Percentiles rank a stretch among this genome's conserved stretches.
Evolutionary conservation across 2,329 filamentous ascomycete species (phyloP).

Genomic region (Penicillium sp.): DNA sequence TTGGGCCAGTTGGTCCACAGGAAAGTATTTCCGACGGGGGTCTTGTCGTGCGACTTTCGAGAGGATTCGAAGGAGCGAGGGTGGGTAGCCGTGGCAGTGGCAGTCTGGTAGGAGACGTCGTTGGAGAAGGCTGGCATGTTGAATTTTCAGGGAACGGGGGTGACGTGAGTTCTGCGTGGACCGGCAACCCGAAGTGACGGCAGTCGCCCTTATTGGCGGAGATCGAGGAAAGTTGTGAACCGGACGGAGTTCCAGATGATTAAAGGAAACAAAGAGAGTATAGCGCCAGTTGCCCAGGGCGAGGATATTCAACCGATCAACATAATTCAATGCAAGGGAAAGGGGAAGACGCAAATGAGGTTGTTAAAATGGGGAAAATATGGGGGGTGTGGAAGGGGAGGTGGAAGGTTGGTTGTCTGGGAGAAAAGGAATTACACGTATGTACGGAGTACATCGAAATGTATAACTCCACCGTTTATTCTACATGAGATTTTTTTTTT

Average conservation of each 20-base stretch:
- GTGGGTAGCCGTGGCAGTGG: slow-evolving; percentile 35
- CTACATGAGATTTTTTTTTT: not conserved
- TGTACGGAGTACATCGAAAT: not conserved
- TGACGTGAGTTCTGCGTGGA: slow-evolving; percentile 36
- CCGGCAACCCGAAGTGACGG: slow-evolving; percentile 27
- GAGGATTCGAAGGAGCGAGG: slow-evolving; percentile 43
- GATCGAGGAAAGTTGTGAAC: slow-evolving; percentile 17
- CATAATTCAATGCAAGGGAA: slow-evolving; percentile 15
- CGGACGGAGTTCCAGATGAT: slow-evolving; percentile 19
- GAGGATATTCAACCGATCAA: slow-evolving; percentile 17
- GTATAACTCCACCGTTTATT: no score
- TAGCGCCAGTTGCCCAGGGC: slow-evolving; percentile 4
- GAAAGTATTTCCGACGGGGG: slow-evolving; percentile 47
- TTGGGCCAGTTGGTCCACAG: slow-evolving; percentile 49
- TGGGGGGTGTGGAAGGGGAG: slow-evolving; percentile 8
- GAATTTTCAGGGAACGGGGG: slow-evolving; percentile 18
- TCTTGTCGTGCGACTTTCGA: slow-evolving; percentile 47
- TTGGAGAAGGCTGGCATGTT: slow-evolving; percentile 44
- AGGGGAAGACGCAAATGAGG: slow-evolving; percentile 9
- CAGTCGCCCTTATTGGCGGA: slow-evolving; percentile 25
- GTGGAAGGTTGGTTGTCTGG: slow-evolving; percentile 8
- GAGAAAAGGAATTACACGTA: slow-evolving; percentile 13
- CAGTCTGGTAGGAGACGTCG: slow-evolving; percentile 37
- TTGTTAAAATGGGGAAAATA: slow-evolving; percentile 11
- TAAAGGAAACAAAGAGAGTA: slow-evolving; percentile 11